Evolutionary conservation across 1,284 basidiomycete species (phyloP).

Genomic region (Trametes sp.): DNA sequence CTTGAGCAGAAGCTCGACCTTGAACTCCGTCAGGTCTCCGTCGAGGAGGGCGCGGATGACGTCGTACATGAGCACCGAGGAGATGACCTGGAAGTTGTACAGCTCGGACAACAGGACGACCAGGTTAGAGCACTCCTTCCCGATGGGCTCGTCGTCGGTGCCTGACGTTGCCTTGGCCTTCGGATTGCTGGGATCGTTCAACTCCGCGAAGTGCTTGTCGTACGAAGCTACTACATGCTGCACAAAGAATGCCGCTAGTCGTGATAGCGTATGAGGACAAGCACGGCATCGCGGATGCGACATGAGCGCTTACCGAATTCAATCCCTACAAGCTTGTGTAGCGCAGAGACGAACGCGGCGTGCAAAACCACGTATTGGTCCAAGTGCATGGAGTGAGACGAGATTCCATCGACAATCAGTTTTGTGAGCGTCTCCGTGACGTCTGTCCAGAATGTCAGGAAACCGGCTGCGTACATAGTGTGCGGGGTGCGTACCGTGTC

Average conservation of each 20-base stretch:
- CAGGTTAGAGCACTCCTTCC: constrained; percentile 92
- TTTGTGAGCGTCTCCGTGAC: constrained; percentile 84
- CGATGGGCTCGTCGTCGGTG: constrained; percentile 48
- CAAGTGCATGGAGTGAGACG: constrained; percentile 83
- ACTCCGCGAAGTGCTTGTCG: constrained; percentile 59
- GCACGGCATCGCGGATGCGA: constrained; percentile 13
- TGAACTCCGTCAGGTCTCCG: constrained; percentile 73
- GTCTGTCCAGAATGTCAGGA: constrained; percentile 53
- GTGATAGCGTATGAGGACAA: background rate
- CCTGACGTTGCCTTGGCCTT: constrained; percentile 12
- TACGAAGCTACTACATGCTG: constrained; percentile 75
- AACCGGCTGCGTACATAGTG: no score
- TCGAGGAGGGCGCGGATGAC: constrained; percentile 84
- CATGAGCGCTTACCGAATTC: constrained; percentile 78
- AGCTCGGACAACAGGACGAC: constrained; percentile 89
- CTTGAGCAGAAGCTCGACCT: constrained; percentile 89
- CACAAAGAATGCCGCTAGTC: constrained; percentile 79
- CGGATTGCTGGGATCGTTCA: constrained; percentile 26
- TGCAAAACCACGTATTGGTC: constrained; percentile 94
- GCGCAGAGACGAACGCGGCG: constrained; percentile 85
- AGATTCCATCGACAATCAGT: constrained; percentile 85
- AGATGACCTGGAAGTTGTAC: constrained; percentile 96
- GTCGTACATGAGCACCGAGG: constrained; percentile 89
- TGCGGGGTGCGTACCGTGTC: constrained; percentile 68
- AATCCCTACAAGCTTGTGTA: constrained; percentile 87